Evolutionary conservation across 2,329 filamentous ascomycete genomes (phyloP), one percentile per base, ranked within the genome.

Genomic region (Arthrobotrys sphaeroides): DNA sequence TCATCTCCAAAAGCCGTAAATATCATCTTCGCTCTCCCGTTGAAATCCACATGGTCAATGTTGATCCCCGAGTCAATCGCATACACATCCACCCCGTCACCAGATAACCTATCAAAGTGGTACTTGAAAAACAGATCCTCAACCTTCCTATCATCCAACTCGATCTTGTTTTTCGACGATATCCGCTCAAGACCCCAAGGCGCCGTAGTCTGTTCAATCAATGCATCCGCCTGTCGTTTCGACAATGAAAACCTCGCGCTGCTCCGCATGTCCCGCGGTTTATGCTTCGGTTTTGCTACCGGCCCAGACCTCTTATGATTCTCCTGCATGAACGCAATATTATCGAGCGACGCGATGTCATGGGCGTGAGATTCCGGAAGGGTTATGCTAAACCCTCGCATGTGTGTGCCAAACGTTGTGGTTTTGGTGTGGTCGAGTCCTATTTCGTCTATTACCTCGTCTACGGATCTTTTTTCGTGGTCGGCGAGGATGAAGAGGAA

Each of bases 61-160:
- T 79, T 78, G 38, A 81, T 84, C 1, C 85, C 85, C 1, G 84
- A 84, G 77, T 86, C 85, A 43, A 86, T 81, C 51, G 86, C 79
- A 77, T 86, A 86, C 16, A 84, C 81, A 57, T 83, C 85, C 2
- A 84, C 84, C 10, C 82, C 84, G 53, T 80, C 80, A 2, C 84
- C 84, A 5, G 78, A 77, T n/a, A 68, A 73, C 20, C 45, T 45
- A 22, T 70, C 80, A 36, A 83, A 84, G 28, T 80, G 73, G 59
- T 83, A 84, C 4, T 65, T 79, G 9, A 80, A 85, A 73, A 83
- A 80, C 61, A 84, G 80, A 20, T 69, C 76, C 2, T 69, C 42
- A 3, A 65, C 20, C 5, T 78, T 79, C 51, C 79, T 80, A 10
- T 78, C 72, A 5, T 77, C 69, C 60, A 78, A 78, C 33, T 80